Conservation (phyloP, 768 basidiomycete species). For the Mycena belliarum region DNA sequence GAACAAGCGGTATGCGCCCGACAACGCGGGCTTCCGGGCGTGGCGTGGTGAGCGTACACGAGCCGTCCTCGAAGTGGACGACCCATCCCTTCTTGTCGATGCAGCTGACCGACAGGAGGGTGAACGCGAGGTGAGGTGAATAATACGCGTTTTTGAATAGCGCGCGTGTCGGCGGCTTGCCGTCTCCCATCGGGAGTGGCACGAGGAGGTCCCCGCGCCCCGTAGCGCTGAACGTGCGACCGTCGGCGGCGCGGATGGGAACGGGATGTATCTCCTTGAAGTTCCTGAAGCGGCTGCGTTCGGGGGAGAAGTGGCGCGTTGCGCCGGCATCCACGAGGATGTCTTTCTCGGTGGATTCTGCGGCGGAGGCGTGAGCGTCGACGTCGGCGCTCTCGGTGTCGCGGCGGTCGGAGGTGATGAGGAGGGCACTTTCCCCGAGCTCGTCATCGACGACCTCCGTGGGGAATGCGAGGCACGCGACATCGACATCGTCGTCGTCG, state of each 20-base stretch:
- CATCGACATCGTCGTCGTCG: slow-evolving; percentile 9
- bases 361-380: background rate
- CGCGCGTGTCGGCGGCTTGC: background rate
- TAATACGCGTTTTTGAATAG: slow-evolving; percentile 5
- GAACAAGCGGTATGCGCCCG: slow-evolving; percentile 24
- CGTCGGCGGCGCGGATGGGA: slow-evolving; percentile 5
- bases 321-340: slow-evolving; percentile 11
- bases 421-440: background rate
- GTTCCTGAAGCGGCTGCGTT: slow-evolving; percentile 1
- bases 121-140: slow-evolving; percentile 3
- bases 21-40: slow-evolving; percentile 14
- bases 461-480: background rate
- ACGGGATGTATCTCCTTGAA: slow-evolving; percentile 1
- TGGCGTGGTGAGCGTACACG: slow-evolving; percentile 2
- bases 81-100: slow-evolving; percentile 5
- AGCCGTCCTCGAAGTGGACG: slow-evolving; percentile 10
- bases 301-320: slow-evolving; percentile 10
- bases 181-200: slow-evolving; percentile 7
- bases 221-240: slow-evolving; percentile 3
- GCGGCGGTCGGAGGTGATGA: background rate
- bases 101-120: slow-evolving; percentile 3
- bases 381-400: no score
- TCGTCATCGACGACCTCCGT: background rate
- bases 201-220: background rate
- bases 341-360: background rate